Evolutionary conservation across 169 alveolate species (phyloP).

Genomic region (Plasmodium knowlesi): DNA sequence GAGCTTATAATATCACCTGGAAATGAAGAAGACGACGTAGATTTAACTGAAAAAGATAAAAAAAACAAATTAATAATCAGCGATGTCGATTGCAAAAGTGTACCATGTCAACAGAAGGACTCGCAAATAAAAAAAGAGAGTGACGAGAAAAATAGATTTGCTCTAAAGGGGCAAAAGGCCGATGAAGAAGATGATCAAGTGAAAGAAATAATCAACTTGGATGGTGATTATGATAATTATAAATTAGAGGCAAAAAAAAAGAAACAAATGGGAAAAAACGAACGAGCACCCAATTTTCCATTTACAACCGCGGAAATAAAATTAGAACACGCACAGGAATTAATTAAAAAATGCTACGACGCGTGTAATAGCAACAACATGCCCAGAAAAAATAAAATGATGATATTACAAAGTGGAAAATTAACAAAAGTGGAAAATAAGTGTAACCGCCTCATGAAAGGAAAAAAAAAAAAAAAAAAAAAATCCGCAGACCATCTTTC

Average conservation of each 20-base stretch:
- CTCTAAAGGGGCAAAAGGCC: not conserved
- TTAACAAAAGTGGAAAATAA: constrained; percentile 28
- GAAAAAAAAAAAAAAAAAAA: not conserved
- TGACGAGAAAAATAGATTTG: constrained; percentile 28
- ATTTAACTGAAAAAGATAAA: constrained; percentile 9
- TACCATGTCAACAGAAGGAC: not conserved
- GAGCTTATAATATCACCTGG: constrained; percentile 2
- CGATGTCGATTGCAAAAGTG: constrained; percentile 3
- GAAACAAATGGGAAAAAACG: not conserved
- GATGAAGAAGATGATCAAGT: not conserved
- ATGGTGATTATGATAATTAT: not conserved
- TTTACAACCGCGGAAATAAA: not conserved
- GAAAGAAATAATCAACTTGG: not conserved
- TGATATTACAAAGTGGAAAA: constrained; percentile 12
- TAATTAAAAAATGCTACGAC: not conserved
- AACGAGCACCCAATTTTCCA: not conserved
- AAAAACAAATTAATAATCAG: not conserved
- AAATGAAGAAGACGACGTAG: constrained; percentile 18
- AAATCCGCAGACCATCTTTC: not conserved
- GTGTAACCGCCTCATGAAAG: not conserved
- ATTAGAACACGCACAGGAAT: not conserved
- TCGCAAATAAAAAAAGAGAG: constrained; percentile 10
- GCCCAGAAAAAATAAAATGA: constrained; percentile 3
- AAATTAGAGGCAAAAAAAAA: not conserved
- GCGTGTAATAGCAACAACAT: not conserved